A percentile compares a stretch with the other conserved stretches of the same genome.
phyloP scores from a whole-genome alignment of 192 early-diverging fungal genomes.

The Backusella australiensis region DNA sequence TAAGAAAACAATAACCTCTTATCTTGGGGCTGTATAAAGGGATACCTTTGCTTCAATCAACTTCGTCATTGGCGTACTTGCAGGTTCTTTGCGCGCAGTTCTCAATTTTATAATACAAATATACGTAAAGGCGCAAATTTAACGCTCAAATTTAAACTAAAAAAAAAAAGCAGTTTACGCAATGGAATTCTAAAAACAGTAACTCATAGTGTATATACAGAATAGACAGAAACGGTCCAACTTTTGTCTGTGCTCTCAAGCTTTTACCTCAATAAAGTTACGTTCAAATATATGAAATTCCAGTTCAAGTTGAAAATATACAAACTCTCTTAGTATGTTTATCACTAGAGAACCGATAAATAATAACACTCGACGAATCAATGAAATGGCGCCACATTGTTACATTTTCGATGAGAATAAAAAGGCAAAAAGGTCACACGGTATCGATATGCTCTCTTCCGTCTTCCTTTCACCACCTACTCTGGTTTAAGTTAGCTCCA shows the following conservation, averaged over 20 bases:
- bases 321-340: background rate
- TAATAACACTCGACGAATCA: background rate
- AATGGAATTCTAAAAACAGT: too few species aligned
- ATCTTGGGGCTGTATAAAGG: too few species aligned
- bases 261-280: background rate
- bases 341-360: background rate
- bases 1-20: too few species aligned
- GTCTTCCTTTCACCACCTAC: background rate
- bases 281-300: background rate
- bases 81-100: too few species aligned
- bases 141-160: too few species aligned
- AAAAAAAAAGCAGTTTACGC: too few species aligned
- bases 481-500: background rate
- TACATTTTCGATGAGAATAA: background rate
- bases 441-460: background rate
- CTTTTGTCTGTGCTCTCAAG: background rate
- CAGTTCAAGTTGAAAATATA: background rate
- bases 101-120: too few species aligned
- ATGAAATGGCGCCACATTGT: conserved; percentile 3
- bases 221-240: background rate
- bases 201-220: background rate
- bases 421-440: background rate
- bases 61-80: too few species aligned
- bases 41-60: too few species aligned
- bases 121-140: too few species aligned